Evolutionary conservation across 768 basidiomycete species (phyloP).

Genomic region (Mycena capillaripes): DNA sequence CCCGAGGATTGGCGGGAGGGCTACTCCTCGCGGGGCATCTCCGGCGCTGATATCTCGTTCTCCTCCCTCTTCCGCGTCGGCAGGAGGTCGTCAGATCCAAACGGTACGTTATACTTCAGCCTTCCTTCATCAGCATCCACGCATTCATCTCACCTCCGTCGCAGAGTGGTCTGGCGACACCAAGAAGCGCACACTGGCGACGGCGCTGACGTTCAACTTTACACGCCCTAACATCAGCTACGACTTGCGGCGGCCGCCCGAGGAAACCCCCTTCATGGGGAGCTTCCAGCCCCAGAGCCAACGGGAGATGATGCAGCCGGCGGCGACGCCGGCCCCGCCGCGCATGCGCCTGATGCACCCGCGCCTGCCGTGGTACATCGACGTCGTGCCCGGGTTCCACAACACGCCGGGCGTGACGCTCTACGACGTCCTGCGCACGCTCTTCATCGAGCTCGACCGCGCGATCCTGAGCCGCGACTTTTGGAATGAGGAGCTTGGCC

Average conservation of each 20-base stretch:
- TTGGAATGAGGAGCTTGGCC: constrained; percentile 59
- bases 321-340: constrained; percentile 56
- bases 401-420: constrained; percentile 58
- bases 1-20: constrained; percentile 39
- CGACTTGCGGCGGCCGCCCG: constrained; percentile 22
- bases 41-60: constrained; percentile 20
- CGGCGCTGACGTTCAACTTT: not conserved
- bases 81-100: constrained; percentile 19
- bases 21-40: constrained; percentile 32
- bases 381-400: constrained; percentile 50
- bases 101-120: constrained; percentile 21
- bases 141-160: not conserved
- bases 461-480: constrained; percentile 57
- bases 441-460: constrained; percentile 50
- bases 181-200: constrained; percentile 14
- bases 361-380: constrained; percentile 65
- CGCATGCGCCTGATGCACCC: constrained; percentile 62
- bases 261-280: constrained; percentile 13
- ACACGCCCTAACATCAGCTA: constrained; percentile 18
- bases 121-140: not conserved
- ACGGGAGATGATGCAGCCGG: constrained; percentile 56
- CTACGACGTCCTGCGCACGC: constrained; percentile 56
- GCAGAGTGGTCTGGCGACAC: constrained; percentile 18
- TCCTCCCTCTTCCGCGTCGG: constrained; percentile 29
- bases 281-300: constrained; percentile 10